Conservation (phyloP, 345 rosid genomes). For the Sonneratia alba region DNA sequence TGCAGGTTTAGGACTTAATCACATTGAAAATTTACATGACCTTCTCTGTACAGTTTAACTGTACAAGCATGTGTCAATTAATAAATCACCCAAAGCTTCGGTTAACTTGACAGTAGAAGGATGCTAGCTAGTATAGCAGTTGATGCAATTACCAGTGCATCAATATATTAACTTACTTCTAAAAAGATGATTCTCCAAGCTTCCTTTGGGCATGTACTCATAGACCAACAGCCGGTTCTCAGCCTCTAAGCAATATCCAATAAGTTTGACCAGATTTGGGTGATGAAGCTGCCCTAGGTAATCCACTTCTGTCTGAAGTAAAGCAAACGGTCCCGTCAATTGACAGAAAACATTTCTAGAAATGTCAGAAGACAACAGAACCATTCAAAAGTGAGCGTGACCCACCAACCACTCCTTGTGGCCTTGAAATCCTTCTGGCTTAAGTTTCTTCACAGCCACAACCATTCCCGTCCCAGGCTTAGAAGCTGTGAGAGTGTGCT, state of each 20-base stretch:
- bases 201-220: slow-evolving; percentile 94
- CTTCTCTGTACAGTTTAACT: not conserved
- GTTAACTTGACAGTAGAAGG: not conserved
- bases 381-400: not conserved
- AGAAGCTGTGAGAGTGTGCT: slow-evolving; percentile 50
- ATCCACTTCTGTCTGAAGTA: slow-evolving; percentile 86
- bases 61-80: not conserved
- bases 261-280: slow-evolving; percentile 74
- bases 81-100: not conserved
- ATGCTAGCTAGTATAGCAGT: not conserved
- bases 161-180: slow-evolving; percentile 33
- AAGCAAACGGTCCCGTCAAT: not conserved
- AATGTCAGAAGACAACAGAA: not conserved
- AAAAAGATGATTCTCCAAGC: slow-evolving; percentile 74
- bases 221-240: slow-evolving; percentile 79
- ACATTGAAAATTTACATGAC: not conserved
- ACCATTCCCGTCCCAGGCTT: slow-evolving; percentile 89
- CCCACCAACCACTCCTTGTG: slow-evolving; percentile 98
- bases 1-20: not conserved
- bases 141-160: not conserved
- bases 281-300: slow-evolving; percentile 96
- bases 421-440: slow-evolving; percentile 94
- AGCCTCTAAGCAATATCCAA: slow-evolving; percentile 83
- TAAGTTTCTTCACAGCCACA: slow-evolving; percentile 91
- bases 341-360: not conserved